Evolutionary conservation across 495 filamentous ascomycete species (phyloP), one percentile per base, ranked within the genome.

Genomic region (Letharia lupina): DNA sequence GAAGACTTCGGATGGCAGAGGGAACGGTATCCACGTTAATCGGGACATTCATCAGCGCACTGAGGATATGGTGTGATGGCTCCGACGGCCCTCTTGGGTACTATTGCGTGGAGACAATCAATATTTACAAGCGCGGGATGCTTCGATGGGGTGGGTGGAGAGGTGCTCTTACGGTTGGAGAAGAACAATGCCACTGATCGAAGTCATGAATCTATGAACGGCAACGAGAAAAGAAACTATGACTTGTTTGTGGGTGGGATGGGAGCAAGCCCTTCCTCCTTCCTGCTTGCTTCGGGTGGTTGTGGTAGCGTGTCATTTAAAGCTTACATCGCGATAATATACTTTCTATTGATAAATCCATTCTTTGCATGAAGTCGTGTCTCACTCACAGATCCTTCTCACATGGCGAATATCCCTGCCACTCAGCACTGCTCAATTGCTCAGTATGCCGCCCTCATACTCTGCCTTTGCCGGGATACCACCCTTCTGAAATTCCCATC

Each of bases 21-120:
- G 31, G 31, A 35, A 35, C 8, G 3, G 13, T 35, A 35, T 56
- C 52, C 28, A 56, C 52, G 6, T 56, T 8, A 35, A 35, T 35
- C 52, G 10, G 16, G 52, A 33, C 5, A 1, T 56, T 31, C 28
- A 56, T 35, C 52, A 56, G 52, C 52, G 31, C 31, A 35, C 15
- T 35, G 52, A 56, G 15, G 28, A 56, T 33, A 56, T 56, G 52
- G 52, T 56, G 52, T 56, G 31, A 56, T 33, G 52, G 52, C 13
- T 56, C 52, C 18, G 28, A 56, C 13, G 23, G 52, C 28, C 28
- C 5, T 35, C 28, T 35, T 13, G 13, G 11, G 48, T 28, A 1
- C 10, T 4, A 7, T 31, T 52, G 3, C 4, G 48, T 12, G 48
- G 9, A 52, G n/a, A 28, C 48, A 13, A 12, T 11, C 11, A 52